A percentile compares a stretch with the other conserved stretches of the same genome.
phyloP scores from a whole-genome alignment of 2,329 filamentous ascomycete genomes.

The Ascosphaera aggregata region DNA sequence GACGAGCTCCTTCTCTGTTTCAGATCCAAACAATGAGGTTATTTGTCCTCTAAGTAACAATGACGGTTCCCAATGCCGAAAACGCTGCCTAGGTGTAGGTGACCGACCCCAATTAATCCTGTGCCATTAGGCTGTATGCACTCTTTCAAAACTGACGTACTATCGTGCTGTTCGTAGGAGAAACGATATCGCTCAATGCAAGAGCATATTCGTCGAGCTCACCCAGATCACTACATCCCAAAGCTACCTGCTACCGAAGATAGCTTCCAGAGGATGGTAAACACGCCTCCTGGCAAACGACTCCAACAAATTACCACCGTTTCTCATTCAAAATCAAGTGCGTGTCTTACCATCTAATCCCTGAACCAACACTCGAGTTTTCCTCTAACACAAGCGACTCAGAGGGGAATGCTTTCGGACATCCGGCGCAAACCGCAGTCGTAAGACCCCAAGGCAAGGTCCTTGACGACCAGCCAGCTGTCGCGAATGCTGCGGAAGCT shows the following conservation, averaged over 20 bases:
- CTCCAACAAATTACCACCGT: constrained; percentile 15
- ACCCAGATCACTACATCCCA: constrained; percentile 90
- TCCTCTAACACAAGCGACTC: neutral
- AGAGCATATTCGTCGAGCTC: constrained; percentile 92
- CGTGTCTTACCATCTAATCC: neutral
- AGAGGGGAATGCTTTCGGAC: neutral
- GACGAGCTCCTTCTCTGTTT: constrained; percentile 77
- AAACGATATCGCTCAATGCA: constrained; percentile 97
- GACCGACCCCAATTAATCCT: constrained; percentile 6
- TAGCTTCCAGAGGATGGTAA: constrained; percentile 94
- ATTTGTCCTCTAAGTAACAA: constrained; percentile 90
- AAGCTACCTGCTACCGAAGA: constrained; percentile 96
- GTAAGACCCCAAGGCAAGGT: neutral
- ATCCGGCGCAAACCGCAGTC: neutral
- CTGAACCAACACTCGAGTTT: neutral
- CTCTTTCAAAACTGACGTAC: constrained; percentile 4
- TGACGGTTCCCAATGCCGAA: constrained; percentile 90
- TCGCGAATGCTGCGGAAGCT: constrained; percentile 61
- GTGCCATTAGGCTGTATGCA: constrained; percentile 2
- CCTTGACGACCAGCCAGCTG: constrained; percentile 38
- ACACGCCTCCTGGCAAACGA: constrained; percentile 55
- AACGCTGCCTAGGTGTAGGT: constrained; percentile 96
- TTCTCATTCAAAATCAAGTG: constrained; percentile 13
- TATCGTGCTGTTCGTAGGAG: constrained; percentile 32
- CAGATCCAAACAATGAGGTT: constrained; percentile 84